A percentile compares a stretch with the other conserved stretches of the same genome.
These are phyloP conservation scores for Claviceps purpurea DNA, from an alignment of 2,329 filamentous ascomycete species.

Conservation along the genomic window DNA sequence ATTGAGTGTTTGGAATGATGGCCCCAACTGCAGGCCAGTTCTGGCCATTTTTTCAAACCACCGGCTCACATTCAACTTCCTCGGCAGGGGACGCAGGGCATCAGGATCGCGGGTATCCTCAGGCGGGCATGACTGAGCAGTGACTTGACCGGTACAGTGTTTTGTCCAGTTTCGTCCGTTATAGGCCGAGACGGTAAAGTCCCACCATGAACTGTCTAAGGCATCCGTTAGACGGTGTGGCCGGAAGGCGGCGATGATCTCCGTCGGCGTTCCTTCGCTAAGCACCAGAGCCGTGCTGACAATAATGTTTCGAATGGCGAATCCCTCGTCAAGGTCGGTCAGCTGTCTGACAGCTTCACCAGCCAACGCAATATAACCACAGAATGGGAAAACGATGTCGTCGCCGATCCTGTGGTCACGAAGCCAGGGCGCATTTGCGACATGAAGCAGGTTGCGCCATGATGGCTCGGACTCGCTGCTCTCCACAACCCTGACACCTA, in stretches of 20 bases:
- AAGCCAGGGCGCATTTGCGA: constrained; percentile 22
- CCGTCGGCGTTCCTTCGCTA: constrained; percentile 13
- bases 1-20: neutral
- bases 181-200: constrained; percentile 16
- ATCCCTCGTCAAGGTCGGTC: constrained; percentile 8
- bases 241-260: constrained; percentile 20
- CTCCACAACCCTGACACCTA: constrained; percentile 9
- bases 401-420: constrained; percentile 30
- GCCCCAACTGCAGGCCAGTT: neutral
- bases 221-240: constrained; percentile 12
- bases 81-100: neutral
- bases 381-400: constrained; percentile 27
- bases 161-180: constrained; percentile 12
- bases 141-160: constrained; percentile 3
- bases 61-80: neutral
- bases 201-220: constrained; percentile 16
- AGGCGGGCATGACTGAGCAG: neutral
- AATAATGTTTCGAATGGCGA: constrained; percentile 16
- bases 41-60: neutral
- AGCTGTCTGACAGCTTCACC: constrained; percentile 13
- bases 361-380: constrained; percentile 22
- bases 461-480: constrained; percentile 6
- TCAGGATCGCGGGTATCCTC: neutral
- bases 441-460: constrained; percentile 12
- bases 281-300: constrained; percentile 20